Base-by-base conservation (phyloP, 345 rosid species). In the Eucalyptus globulus region DNA sequence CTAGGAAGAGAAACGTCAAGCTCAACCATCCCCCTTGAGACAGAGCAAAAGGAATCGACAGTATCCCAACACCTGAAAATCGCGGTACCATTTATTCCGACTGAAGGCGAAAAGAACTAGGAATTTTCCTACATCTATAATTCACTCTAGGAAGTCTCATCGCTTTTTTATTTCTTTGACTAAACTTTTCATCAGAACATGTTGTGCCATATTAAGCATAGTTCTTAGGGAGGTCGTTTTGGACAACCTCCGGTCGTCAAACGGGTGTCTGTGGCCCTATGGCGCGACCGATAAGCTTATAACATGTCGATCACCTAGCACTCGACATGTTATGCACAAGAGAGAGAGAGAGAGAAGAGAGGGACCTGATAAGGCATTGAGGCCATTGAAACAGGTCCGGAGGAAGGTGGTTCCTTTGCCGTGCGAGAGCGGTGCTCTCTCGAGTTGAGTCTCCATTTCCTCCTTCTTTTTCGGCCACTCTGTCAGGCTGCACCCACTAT, bases 1-100 rank as follows among this genome's bases (percentile, higher is more conserved):
- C 94, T 9, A 93, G 53, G 89, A 95, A 87, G n/a, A 96, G 93
- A 40, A 94, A 89, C 27, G 89, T 54, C 17, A 96, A 69, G 92
- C 95, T 93, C 87, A 94, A 53, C 98, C 98, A 95, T 34, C 97
- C 98, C 72, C 95, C 96, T 89, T 89, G 92, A 87, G 97, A 92
- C 60, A 96, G 93, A 51, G 98, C 98, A 87, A 86, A 96, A 15
- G 98, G 96, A 58, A 95, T 93, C 44, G 97, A 95, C 26, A 96
- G 91, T 58, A 95, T 93, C 58, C 96, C 97, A 12, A 96, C 94
- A 6, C 98, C 97, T 95, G 93, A 24, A 86, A 72, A 21, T 72
- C 19, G 27, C 26, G 2, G 83, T 21, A 37, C 83, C 45, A 6
- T 37, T 72, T 24, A 72, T 72, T 72, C 45, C 6, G 26, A 72